Evolutionary conservation across 352 stramenopile species (phyloP), one percentile per base, ranked within the genome.

Genomic region (Globisporangium irregulare): DNA sequence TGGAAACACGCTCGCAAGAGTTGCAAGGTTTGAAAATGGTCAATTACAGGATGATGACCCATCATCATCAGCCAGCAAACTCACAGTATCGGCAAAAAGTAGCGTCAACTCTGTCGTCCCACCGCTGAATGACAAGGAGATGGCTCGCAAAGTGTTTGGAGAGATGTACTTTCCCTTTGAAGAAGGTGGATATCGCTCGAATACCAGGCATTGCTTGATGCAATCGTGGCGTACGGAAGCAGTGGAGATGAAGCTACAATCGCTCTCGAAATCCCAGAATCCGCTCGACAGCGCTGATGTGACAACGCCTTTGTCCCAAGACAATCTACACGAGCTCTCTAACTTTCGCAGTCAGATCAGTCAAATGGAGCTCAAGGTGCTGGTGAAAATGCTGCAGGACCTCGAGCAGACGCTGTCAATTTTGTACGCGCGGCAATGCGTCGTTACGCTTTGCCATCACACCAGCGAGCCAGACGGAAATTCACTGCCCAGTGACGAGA

Each of bases 141-240:
- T 82, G 79, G 86, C 77, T 1, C 78, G 87, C 20, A 94, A 93
- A 67, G 73, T 93, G 3, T 95, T 95, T 79, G 87, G 81, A 1
- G 87, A 95, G 61, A 93, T 90, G 80, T 94, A 95, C 41, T 95
- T 94, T 29, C 87, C 87, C 7, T 90, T 95, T 59, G 84, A 95
- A 73, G 85, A 94, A 25, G 84, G 87, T 27, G 87, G 87, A 0
- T 93, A 81, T 46, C 61, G 80, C 0, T 91, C 83, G 0, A 94
- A 90, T 56, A 80, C 64, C 0, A 75, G 72, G 15, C 63, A 70
- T 0, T 72, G 60, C 5, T 86, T 84, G 27, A 65, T 86, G 57
- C 50, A 32, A 0, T 64, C 66, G 4, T 87, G 79, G 79, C 67
- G 66, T 59, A 10, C 63, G 1, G 67, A 66, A 1, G 22, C 69